Evolutionary conservation across 805 yeast genomes (phyloP), one percentile per base, ranked within the genome.

Genomic region (Helenozyma rhizophorensis): DNA sequence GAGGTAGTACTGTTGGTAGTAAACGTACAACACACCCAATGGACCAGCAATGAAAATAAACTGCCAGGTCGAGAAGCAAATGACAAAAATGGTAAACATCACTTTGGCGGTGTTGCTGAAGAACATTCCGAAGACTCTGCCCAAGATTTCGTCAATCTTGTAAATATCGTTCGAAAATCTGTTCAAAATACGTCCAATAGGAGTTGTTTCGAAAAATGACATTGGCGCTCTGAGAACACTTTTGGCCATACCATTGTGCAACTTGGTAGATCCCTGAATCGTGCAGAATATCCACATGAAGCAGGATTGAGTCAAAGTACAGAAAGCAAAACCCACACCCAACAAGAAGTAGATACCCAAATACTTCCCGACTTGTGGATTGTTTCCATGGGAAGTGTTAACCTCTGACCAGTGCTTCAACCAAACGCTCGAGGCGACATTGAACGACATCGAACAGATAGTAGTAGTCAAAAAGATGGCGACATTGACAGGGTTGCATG

Each of bases 381-480:
- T 90, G 36, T 61, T 62, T 16, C 88, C 90, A 23, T 61, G 54
- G 27, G 57, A 62, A 3, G 89, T 72, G 53, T 90, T 93, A 14
- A 83, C 76, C 55, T 93, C 99, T 9, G 97, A 85, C 98, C 98
- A 93, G 58, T 86, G 86, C 58, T 93, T 93, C 50, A 93, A 74
- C 99, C 99, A 93, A 33, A 90, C 75, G 54, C 81, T 88, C 23
- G 88, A 79, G 27, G 64, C 62, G 31, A 86, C 90, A 36, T 79
- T 72, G 30, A 79, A 51, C 9, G 70, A 53, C 72, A 76, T 82
- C 0, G 85, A 70, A 4, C 72, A 28, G n/a, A 82, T 51, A 40
- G 83, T 69, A 42, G 77, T 68, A 1, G 53, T 32, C 31, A 87
- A 45, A 53, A 80, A 81, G 2, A 82, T 47, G 0, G 67, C 16